Conservation (phyloP, 345 rosid species). For the Toxicodendron radicans region DNA sequence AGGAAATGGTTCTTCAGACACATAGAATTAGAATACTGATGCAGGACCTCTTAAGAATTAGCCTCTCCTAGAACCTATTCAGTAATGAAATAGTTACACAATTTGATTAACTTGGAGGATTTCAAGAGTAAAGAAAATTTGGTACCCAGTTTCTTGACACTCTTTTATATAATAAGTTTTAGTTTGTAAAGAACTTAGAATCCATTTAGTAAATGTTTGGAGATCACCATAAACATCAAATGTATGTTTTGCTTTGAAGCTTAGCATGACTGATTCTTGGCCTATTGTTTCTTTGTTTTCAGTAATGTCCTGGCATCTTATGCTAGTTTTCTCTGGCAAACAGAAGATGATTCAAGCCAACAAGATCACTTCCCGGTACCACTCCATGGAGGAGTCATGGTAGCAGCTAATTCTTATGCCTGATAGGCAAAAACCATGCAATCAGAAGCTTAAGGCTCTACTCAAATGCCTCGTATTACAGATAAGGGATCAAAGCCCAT, state of each 20-base stretch:
- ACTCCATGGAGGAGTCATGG: slow-evolving; percentile 6
- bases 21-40: neutral
- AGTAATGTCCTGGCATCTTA: slow-evolving; percentile 75
- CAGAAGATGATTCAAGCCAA: slow-evolving; percentile 28
- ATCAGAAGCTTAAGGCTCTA: neutral
- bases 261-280: no score
- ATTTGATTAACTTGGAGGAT: no score
- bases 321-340: slow-evolving; percentile 76
- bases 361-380: slow-evolving; percentile 17
- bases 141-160: no score
- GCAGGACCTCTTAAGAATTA: neutral
- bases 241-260: no score
- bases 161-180: no score
- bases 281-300: slow-evolving; percentile 20
- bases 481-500: neutral
- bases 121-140: no score
- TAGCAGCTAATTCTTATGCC: slow-evolving; percentile 17
- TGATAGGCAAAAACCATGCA: neutral
- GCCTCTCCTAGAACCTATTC: neutral
- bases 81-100: neutral
- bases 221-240: no score
- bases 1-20: neutral
- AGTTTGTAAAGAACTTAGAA: no score
- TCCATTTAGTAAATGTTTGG: no score
- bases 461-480: neutral